Base-by-base conservation (phyloP, 1,284 basidiomycete species). In the Ustilago loliicola region DNA sequence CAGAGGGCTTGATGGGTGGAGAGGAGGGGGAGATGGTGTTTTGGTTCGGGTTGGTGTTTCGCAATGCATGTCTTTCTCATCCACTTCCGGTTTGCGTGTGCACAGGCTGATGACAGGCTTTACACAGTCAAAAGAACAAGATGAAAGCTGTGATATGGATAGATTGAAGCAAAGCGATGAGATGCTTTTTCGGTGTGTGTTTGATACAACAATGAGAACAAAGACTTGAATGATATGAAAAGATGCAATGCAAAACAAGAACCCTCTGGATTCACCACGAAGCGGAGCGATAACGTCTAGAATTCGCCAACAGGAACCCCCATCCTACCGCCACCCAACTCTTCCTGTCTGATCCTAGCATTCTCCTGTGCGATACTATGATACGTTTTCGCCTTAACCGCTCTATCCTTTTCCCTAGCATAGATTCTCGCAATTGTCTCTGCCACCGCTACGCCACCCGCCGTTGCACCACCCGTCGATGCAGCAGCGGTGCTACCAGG, bases 1-100 rank as follows among this genome's bases (percentile, higher is more conserved):
- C 95, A 97, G 88, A 90, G 96, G 66, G 88, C 88, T 78, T 89
- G 61, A 62, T n/a, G 11, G 15, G 1, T 4, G 25, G 15, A 23
- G 21, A 19, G 6, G 32, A 15, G 9, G 45, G 3, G 45, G 15
- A 48, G 8, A 27, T 17, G 48, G 13, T 50, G 13, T 25, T 50
- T 29, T 21, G 19, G n/a, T n/a, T 23, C 23, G 0, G 10, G 45
- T 48, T n/a, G n/a, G n/a, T 23, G 21, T 45, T 17, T 38, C 23
- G 63, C 51, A 58, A 57, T 57, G 64, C 42, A 45, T 27, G 5
- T 21, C 40, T 29, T 30, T 8, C 34, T 38, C 17, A 40, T 40
- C 19, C 13, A 40, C 15, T 50, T 51, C 23, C 7, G 10, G 7
- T 29, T 30, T 1, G 6, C 27, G 51, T 27, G 10, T 30, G 48